Base-by-base conservation (phyloP, 805 yeast genomes). In the Ogataea saltuana region DNA sequence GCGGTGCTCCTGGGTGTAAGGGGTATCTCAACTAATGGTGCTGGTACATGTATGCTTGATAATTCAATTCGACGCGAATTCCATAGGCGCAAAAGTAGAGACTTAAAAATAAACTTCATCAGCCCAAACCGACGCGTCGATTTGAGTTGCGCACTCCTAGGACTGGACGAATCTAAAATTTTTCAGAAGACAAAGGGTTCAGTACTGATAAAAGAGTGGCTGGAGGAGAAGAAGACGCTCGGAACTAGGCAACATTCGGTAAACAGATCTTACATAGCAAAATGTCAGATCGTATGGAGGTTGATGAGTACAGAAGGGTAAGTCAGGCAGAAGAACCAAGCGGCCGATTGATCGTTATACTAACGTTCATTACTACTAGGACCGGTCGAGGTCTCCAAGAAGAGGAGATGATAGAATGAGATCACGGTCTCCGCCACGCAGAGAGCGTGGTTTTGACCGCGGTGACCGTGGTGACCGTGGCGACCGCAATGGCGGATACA, bases 1-100 rank as follows among this genome's bases (percentile, higher is more conserved):
- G 99, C 73, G 99, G 99, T 3, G 90, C 97, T 1, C 81, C 89
- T 0, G 89, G 86, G 0, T 93, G 99, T 67, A 89, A 89, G 63
- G 98, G 97, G 0, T 91, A 78, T 59, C 72, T 91, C 55, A 91
- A 91, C 60, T 90, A 53, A 23, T 4, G 22, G 10, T 13, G 29
- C 6, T 25, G 28, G 10, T 12, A 11, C 10, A 7, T 22, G 25
- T 22, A 22, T 22, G 25, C 10, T 7, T 6, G 10, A 7, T 6
- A 22, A 22, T 22, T 6, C 25, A 22, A 22, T 7, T 6, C 25
- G 25, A 22, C 25, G 9, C 9, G 9, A 10, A 7, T 22, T 22
- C 10, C 10, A 10, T 6, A 22, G 27, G 9, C 11, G 27, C 9
- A 23, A 23, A 9, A 23, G 27, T 9, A 9, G 27, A 23, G 10